phyloP scores from a whole-genome alignment of 148 eudicot species.

The Diospyros kaki region DNA sequence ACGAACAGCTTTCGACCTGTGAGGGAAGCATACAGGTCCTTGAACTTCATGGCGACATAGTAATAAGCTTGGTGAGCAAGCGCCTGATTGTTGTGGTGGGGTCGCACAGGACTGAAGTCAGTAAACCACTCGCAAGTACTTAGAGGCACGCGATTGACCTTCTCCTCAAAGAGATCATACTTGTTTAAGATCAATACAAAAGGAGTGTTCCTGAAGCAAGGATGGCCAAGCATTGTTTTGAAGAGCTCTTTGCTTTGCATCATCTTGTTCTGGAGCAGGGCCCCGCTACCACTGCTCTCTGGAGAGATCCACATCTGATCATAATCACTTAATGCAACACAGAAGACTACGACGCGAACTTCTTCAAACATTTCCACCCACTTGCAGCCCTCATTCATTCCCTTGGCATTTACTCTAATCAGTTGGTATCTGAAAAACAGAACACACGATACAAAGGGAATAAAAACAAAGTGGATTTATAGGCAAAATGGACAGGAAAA shows the following conservation, averaged over 20 bases:
- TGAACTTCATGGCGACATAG: conserved; percentile 91
- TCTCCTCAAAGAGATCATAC: conserved; percentile 87
- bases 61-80: conserved; percentile 91
- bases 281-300: conserved; percentile 33
- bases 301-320: conserved; percentile 64
- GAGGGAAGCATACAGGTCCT: conserved; percentile 79
- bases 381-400: conserved; percentile 91
- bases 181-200: conserved; percentile 82
- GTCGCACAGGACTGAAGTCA: conserved; percentile 73
- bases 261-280: conserved; percentile 65
- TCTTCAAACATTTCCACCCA: conserved; percentile 99
- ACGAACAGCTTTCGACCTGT: conserved; percentile 91
- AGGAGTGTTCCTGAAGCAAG: conserved; percentile 81
- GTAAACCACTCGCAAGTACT: conserved; percentile 76
- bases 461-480: no score
- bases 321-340: conserved; percentile 81
- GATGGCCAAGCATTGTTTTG: conserved; percentile 69
- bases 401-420: conserved; percentile 85
- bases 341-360: conserved; percentile 75
- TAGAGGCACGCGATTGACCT: conserved; percentile 54
- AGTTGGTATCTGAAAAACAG: conserved; percentile 64
- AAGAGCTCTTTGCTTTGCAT: conserved; percentile 78
- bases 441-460: not conserved
- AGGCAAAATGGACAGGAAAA: no score
- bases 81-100: conserved; percentile 69